phyloP scores from a whole-genome alignment of 2,329 filamentous ascomycete species.

The Alternaria ventricosa region DNA sequence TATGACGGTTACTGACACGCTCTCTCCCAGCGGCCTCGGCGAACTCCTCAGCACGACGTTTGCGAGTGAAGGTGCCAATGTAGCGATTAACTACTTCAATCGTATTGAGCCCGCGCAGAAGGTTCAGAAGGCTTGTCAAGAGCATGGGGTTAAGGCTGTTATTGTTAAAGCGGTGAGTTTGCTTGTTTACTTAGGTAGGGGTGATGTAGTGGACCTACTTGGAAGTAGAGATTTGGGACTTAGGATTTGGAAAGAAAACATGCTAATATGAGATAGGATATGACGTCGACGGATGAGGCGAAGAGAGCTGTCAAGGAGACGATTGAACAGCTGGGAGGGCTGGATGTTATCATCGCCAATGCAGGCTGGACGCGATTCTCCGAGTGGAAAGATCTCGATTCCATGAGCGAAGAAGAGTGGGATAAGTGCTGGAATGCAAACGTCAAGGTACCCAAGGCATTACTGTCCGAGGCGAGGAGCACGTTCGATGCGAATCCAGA shows the following conservation, averaged over 20 bases:
- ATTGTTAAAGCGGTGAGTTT: slow-evolving; percentile 65
- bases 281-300: slow-evolving; percentile 66
- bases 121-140: slow-evolving; percentile 63
- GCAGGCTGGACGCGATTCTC: slow-evolving; percentile 70
- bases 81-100: slow-evolving; percentile 76
- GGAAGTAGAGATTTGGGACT: no score
- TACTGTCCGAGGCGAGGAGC: slow-evolving; percentile 64
- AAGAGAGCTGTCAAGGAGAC: slow-evolving; percentile 65
- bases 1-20: background rate
- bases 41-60: slow-evolving; percentile 72
- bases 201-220: no score
- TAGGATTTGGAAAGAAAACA: no score
- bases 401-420: slow-evolving; percentile 67
- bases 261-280: slow-evolving; percentile 56
- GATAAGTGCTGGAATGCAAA: slow-evolving; percentile 71
- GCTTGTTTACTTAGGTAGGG: no score
- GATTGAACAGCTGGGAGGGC: slow-evolving; percentile 66
- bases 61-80: slow-evolving; percentile 69
- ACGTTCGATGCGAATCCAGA: slow-evolving; percentile 68
- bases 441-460: slow-evolving; percentile 57
- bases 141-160: slow-evolving; percentile 59
- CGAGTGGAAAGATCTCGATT: slow-evolving; percentile 64
- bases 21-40: slow-evolving; percentile 67
- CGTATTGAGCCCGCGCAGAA: slow-evolving; percentile 65
- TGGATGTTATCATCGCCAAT: slow-evolving; percentile 82